Base-by-base conservation (phyloP, 352 stramenopile genomes). In the Phytophthora sp. region DNA sequence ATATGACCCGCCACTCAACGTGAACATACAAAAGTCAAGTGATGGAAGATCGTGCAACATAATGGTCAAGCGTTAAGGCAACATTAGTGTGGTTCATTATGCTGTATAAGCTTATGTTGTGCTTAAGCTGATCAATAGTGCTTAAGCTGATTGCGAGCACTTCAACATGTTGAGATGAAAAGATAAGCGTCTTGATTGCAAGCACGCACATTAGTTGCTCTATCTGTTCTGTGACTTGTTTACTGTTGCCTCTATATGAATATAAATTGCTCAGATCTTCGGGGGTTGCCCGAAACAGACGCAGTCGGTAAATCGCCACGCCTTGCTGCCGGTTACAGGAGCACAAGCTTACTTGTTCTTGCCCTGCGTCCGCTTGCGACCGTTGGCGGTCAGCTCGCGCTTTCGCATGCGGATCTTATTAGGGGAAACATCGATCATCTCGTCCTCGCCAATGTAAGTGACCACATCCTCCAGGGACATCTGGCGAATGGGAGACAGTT, bases 341-440 rank as follows among this genome's bases (percentile, higher is more conserved):
- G 57, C 18, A 24, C 49, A 23, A 16, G 21, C 44, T 62, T 88
- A 89, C 61, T 91, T 89, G 71, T 89, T 89, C 61, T 80, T 80
- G 29, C 59, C 57, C 41, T 71, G 54, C 33, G 60, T 44, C 30
- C 80, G 80, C 71, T 88, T 87, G 73, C 84, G 84, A 44, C 69
- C 81, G 50, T 77, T 91, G 35, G 84, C 71, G 2, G 73, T 79
- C 49, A 93, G 63, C 64, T 91, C 82, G 23, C 84, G 84, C 69
- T 93, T 93, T 30, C 83, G 71, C 72, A 99, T 94, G 56, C 98
- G 89, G 44, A 99, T 97, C 67, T 83, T 96, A 23, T 74, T 76
- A 16, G 98, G 98, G 38, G 97, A 99, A 13, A 99, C 92, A 72
- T 99, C 98, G 58, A 99, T 97, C 74, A 99, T 98, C 79, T 99